These are phyloP conservation scores for Trichoderma breve DNA, from an alignment of 2,329 filamentous ascomycete species.

Conservation along the genomic window DNA sequence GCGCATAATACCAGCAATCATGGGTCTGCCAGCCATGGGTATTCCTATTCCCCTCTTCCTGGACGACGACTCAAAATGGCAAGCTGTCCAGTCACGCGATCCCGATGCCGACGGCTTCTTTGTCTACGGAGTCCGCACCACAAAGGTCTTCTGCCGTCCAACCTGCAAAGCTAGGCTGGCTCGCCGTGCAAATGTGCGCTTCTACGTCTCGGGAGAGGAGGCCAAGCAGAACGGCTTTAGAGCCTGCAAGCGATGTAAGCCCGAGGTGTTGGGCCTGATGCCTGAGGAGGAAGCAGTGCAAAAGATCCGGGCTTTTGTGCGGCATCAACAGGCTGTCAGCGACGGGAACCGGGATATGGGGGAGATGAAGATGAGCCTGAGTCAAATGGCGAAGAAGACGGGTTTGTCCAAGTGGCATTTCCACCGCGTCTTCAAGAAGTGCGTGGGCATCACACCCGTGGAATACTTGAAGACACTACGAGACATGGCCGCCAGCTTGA, in stretches of 20 bases:
- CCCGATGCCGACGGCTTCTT: slow-evolving; percentile 39
- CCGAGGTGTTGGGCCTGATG: slow-evolving; percentile 40
- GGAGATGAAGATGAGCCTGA: slow-evolving; percentile 34
- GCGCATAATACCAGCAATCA: background rate
- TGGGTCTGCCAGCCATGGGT: background rate
- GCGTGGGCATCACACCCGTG: slow-evolving; percentile 47
- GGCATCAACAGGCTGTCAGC: slow-evolving; percentile 29
- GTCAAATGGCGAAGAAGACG: slow-evolving; percentile 49
- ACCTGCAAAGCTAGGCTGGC: slow-evolving; percentile 60
- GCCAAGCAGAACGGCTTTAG: slow-evolving; percentile 51
- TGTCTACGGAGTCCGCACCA: slow-evolving; percentile 45
- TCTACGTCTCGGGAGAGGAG: slow-evolving; percentile 46
- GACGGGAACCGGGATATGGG: slow-evolving; percentile 17
- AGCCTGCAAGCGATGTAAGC: slow-evolving; percentile 58
- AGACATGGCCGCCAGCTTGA: background rate
- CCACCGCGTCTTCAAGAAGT: slow-evolving; percentile 57
- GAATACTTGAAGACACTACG: slow-evolving; percentile 29
- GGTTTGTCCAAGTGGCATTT: slow-evolving; percentile 58
- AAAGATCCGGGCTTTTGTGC: slow-evolving; percentile 38
- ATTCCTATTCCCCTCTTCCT: slow-evolving; percentile 24
- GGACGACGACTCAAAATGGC: slow-evolving; percentile 37
- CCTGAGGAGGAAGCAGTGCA: slow-evolving; percentile 44
- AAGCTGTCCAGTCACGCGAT: slow-evolving; percentile 37
- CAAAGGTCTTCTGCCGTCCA: slow-evolving; percentile 58
- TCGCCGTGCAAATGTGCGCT: slow-evolving; percentile 58